These are phyloP conservation scores for Phylloboletellus chloephorus DNA, from an alignment of 1,284 basidiomycete genomes.

Conservation along the genomic window DNA sequence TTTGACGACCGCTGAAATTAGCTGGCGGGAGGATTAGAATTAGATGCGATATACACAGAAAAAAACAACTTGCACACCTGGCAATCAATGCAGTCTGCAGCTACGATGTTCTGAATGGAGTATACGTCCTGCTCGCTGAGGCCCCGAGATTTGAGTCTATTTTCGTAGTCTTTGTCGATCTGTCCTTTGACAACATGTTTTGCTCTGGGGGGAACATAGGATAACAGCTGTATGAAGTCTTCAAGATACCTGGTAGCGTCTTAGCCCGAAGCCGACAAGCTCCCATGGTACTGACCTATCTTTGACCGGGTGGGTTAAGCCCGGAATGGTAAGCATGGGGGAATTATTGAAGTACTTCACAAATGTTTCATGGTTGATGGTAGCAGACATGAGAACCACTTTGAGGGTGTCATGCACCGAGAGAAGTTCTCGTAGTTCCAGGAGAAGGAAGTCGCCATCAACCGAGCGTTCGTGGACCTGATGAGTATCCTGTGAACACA, in stretches of 20 bases:
- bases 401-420: constrained; percentile 68
- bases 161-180: constrained; percentile 50
- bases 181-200: constrained; percentile 30
- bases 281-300: constrained; percentile 53
- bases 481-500: constrained; percentile 3
- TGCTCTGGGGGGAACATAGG: constrained; percentile 40
- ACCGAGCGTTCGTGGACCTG: constrained; percentile 88
- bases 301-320: constrained; percentile 73
- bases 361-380: constrained; percentile 85
- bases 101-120: constrained; percentile 58
- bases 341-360: constrained; percentile 76
- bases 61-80: constrained; percentile 39
- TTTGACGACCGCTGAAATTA: constrained; percentile 64
- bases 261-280: not conserved
- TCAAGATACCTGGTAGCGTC: constrained; percentile 65
- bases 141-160: constrained; percentile 46
- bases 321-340: constrained; percentile 81
- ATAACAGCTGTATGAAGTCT: constrained; percentile 59
- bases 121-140: constrained; percentile 50
- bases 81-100: constrained; percentile 70
- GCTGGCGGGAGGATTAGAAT: constrained; percentile 32
- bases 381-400: constrained; percentile 84
- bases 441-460: constrained; percentile 84
- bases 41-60: not conserved
- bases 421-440: constrained; percentile 80